Evolutionary conservation across 768 basidiomycete species (phyloP).

Genomic region (Lactarius sanguifluus): DNA sequence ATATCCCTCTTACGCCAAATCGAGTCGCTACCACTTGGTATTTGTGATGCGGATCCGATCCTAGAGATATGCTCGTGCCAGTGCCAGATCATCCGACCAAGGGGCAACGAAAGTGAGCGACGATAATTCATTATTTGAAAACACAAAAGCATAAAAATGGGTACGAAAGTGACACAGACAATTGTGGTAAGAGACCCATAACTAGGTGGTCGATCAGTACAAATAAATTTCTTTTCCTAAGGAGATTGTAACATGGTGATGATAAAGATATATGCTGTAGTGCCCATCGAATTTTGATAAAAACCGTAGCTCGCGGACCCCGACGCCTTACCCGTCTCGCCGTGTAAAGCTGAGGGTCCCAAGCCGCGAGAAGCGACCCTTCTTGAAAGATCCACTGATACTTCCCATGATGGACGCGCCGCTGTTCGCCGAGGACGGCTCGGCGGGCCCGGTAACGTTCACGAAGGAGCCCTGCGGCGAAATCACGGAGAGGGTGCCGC

Average conservation of each 20-base stretch:
- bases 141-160: neutral
- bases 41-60: no score
- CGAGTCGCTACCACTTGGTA: no score
- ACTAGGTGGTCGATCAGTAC: constrained; percentile 11
- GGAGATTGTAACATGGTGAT: constrained; percentile 7
- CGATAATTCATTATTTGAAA: no score
- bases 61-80: no score
- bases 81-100: no score
- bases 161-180: neutral
- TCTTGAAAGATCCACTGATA: constrained; percentile 64
- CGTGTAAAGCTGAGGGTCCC: constrained; percentile 72
- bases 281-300: no score
- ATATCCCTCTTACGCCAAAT: no score
- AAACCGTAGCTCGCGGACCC: neutral
- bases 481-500: constrained; percentile 59
- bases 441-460: constrained; percentile 56
- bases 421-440: constrained; percentile 38
- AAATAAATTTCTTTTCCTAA: constrained; percentile 8
- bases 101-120: no score
- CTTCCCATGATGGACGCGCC: constrained; percentile 64
- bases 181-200: neutral
- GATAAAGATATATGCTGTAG: neutral
- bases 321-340: constrained; percentile 35
- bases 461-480: constrained; percentile 77
- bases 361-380: constrained; percentile 73